phyloP scores from a whole-genome alignment of 2,329 filamentous ascomycete genomes.

The Aureobasidium mangrovei region DNA sequence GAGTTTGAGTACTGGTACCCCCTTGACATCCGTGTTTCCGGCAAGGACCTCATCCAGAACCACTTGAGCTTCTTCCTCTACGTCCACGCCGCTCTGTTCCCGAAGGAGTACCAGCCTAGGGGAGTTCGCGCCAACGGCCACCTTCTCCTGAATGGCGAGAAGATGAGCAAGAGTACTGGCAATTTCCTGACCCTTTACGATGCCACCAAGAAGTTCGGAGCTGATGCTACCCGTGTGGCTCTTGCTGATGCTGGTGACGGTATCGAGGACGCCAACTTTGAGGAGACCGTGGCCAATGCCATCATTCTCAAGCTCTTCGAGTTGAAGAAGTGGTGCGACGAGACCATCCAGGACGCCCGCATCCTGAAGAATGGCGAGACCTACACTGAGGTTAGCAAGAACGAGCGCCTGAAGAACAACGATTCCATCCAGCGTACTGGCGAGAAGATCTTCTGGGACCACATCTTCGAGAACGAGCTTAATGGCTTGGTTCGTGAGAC shows the following conservation, averaged over 20 bases:
- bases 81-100: constrained; percentile 84
- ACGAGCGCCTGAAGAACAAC: constrained; percentile 37
- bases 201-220: constrained; percentile 83
- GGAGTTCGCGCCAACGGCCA: constrained; percentile 86
- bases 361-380: constrained; percentile 35
- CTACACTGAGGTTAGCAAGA: constrained; percentile 34
- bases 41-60: constrained; percentile 90
- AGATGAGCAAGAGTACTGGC: constrained; percentile 97
- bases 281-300: constrained; percentile 87
- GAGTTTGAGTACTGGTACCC: constrained; percentile 98
- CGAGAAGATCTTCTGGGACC: constrained; percentile 69
- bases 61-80: constrained; percentile 96
- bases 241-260: constrained; percentile 91
- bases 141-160: constrained; percentile 88
- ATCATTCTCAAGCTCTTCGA: constrained; percentile 78
- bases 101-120: constrained; percentile 77
- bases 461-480: constrained; percentile 88
- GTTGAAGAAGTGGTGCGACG: constrained; percentile 86
- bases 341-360: constrained; percentile 58
- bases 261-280: constrained; percentile 93
- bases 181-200: constrained; percentile 93
- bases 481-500: constrained; percentile 74
- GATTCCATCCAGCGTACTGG: constrained; percentile 66
- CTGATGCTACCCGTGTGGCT: constrained; percentile 83
- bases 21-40: constrained; percentile 75